These are phyloP conservation scores for Aspergillus sclerotialis DNA, from an alignment of 2,329 filamentous ascomycete species.

Conservation along the genomic window DNA sequence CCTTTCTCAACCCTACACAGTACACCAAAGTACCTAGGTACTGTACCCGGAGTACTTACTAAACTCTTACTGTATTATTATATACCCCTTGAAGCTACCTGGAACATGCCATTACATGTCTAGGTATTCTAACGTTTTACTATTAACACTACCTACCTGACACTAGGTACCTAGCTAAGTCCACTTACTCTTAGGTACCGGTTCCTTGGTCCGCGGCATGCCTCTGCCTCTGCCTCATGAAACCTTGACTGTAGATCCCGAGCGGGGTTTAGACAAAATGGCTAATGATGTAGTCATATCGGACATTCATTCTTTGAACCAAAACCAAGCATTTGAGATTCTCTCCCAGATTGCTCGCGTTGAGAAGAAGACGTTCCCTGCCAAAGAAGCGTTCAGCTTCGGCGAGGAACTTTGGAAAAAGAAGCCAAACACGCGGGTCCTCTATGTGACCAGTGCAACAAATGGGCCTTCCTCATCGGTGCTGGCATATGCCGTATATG, in stretches of 20 bases:
- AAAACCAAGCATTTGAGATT: slow-evolving; percentile 27
- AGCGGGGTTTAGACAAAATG: slow-evolving; percentile 16
- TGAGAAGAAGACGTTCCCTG: slow-evolving; percentile 46
- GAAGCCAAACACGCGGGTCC: slow-evolving; percentile 43
- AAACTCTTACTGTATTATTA: no score
- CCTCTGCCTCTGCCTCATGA: slow-evolving; percentile 5
- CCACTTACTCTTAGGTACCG: no score
- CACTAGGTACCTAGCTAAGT: no score
- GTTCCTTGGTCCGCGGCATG: no score
- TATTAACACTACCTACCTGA: no score
- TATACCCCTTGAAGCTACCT: no score
- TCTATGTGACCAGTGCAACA: slow-evolving; percentile 23
- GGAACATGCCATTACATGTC: no score
- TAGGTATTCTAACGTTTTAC: no score
- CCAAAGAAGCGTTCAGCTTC: slow-evolving; percentile 46
- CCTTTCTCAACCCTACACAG: no score
- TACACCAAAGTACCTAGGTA: no score
- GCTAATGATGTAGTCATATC: slow-evolving; percentile 20
- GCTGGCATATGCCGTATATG: slow-evolving; percentile 43
- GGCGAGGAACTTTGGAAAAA: slow-evolving; percentile 38
- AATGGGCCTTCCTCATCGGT: slow-evolving; percentile 16
- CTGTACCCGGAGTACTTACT: no score
- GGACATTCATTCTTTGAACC: slow-evolving; percentile 32
- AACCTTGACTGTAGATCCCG: slow-evolving; percentile 15
- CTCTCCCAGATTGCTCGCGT: slow-evolving; percentile 31